Evolutionary conservation across 2,329 filamentous ascomycete genomes (phyloP), one percentile per base, ranked within the genome.

Genomic region (Phialemonium atrogriseum): DNA sequence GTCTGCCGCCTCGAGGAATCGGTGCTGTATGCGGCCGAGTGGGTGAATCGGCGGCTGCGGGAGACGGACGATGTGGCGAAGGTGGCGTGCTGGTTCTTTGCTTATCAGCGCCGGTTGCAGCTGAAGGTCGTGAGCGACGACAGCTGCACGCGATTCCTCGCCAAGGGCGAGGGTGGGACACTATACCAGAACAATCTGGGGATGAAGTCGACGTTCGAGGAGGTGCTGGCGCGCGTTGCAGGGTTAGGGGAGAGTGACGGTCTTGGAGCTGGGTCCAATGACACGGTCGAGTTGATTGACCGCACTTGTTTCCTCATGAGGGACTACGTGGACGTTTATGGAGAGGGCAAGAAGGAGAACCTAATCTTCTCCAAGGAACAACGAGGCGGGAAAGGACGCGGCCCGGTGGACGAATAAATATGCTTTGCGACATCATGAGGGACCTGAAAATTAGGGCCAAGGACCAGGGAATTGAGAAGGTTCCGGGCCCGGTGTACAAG

Each of bases 11-110:
- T 32, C 8, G 22, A 32, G 16, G 30, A 32, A 10, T 5, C 13
- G 14, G 27, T 28, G 5, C 14, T 28, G 17, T 28, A 28, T 21
- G 27, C 27, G 4, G 12, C 17, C 7, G 10, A 13, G 22, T 24
- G 23, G 21, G 18, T 32, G 10, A 18, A 32, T 12, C 22, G n/a
- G 16, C 22, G 15, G 30, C 20, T 32, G 3, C 11, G 20, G 3
- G 30, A 25, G 30, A 32, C 30, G n/a, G 30, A 32, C 16, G 30
- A 32, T 13, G 30, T 32, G 4, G 30, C 21, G 2, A 17, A 25
- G 16, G 22, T 32, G 13, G 30, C 30, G 5, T 32, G 16, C 16
- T 32, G 30, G 30, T 32, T 32, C 30, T 32, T 32, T 10, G 30
- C 20, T 7, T 32, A 24, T 16, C 30, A 32, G 23, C 12, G 30